phyloP scores from a whole-genome alignment of 2,329 filamentous ascomycete species.

The Trichoderma sp. region DNA sequence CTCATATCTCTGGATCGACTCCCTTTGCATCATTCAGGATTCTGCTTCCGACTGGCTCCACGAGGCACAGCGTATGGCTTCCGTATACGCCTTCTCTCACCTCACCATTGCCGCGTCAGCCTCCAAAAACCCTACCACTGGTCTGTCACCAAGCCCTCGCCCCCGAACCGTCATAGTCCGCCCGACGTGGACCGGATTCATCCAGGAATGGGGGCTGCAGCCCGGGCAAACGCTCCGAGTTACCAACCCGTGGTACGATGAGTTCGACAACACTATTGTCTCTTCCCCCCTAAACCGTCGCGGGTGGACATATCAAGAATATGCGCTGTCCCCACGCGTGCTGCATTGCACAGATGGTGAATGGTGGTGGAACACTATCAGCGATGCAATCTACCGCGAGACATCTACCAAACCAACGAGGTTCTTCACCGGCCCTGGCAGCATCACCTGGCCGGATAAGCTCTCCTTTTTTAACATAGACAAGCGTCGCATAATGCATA shows the following conservation, averaged over 20 bases:
- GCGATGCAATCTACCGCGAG: not conserved
- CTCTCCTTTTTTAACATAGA: not conserved
- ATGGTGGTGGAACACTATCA: constrained; percentile 9
- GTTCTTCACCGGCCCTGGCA: not conserved
- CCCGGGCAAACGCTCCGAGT: constrained; percentile 1
- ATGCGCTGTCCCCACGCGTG: constrained; percentile 2
- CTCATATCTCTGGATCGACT: constrained; percentile 8
- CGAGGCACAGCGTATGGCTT: constrained; percentile 8
- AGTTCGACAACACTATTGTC: constrained; percentile 2
- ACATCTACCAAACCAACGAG: not conserved
- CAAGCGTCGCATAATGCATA: not conserved
- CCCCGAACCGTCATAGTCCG: constrained; percentile 5
- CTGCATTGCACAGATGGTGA: constrained; percentile 13
- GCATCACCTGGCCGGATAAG: constrained; percentile 2
- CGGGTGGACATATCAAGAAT: constrained; percentile 9
- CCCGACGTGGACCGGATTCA: not conserved
- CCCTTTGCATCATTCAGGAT: constrained; percentile 7
- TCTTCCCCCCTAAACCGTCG: not conserved
- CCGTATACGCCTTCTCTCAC: constrained; percentile 1
- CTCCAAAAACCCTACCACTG: not conserved
- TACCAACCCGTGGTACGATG: constrained; percentile 3
- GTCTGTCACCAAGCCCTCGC: not conserved
- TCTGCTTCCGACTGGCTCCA: constrained; percentile 8
- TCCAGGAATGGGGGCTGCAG: not conserved
- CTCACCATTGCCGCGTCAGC: constrained; percentile 9